Base-by-base conservation (phyloP, 2,329 filamentous ascomycete species). In the Aspergillus hortae region DNA sequence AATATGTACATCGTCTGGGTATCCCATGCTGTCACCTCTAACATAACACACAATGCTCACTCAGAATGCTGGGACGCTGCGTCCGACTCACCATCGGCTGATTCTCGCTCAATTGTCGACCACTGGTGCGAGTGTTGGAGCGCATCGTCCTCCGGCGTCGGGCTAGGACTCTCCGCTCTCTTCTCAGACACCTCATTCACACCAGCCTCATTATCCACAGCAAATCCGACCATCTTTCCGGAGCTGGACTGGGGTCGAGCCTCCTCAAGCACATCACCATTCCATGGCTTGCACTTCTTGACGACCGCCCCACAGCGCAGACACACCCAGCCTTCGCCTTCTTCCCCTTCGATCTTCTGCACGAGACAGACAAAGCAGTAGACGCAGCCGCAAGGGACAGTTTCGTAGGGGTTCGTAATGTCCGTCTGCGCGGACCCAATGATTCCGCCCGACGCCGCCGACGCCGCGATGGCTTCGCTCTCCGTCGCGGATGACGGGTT, bases 301-400 rank as follows among this genome's bases (percentile, higher is more conserved):
- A 95, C 84, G 17, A 87, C 69, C 65, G 90, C 88, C 15, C 92
- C 92, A 66, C 94, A 99, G 17, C 94, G 82, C 44, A 99, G 75
- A 73, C 94, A 99, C 10, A 84, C 82, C 90, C 92, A 96, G 2
- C 92, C 92, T 66, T 96, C 90, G 30, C 92, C 94, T 68, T 96
- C 92, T 71, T 97, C 92, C 4, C 87, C 84, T 71, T 96, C 92
- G 41, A 99, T 80, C 54, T 89, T 84, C 52, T 91, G 90, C 3
- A 92, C 90, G n/a, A 97, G 74, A 66, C 94, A 99, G 15, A 95
- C 90, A 67, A 95, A 99, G 72, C 94, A 99, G 74, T 97, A 99
- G 53, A 96, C 80, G 69, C 92, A 96, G 0, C 88, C 88, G 64
- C 94, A 99, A 0, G 90, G 87, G 2, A 92, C 83, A 0, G 91